A percentile compares a stretch with the other conserved stretches of the same genome.
Conservation (phyloP, 257 asterid genomes). For the Forsythia suspensa region DNA sequence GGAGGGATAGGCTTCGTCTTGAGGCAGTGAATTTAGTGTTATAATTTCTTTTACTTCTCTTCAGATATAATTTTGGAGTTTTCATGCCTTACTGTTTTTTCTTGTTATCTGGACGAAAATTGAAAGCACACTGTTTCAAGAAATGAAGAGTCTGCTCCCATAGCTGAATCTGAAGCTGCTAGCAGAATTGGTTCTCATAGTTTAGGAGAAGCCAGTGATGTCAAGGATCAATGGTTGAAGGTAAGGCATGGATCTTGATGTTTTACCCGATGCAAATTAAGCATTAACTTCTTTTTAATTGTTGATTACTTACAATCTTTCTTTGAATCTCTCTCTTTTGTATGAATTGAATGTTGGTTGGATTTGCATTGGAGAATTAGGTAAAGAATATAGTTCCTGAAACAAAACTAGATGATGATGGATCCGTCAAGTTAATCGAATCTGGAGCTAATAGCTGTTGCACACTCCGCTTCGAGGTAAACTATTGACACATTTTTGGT, state of each 20-base stretch:
- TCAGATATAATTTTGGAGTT: slow-evolving; percentile 9
- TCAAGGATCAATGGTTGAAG: slow-evolving; percentile 15
- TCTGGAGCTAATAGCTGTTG: slow-evolving; percentile 29
- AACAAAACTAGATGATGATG: slow-evolving; percentile 29
- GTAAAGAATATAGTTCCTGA: slow-evolving; percentile 17
- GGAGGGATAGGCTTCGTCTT: slow-evolving; percentile 1
- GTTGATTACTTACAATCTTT: background rate
- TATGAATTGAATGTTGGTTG: background rate
- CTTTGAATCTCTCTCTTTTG: background rate
- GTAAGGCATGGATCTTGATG: slow-evolving; percentile 14
- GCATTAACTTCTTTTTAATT: background rate
- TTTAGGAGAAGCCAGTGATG: slow-evolving; percentile 15
- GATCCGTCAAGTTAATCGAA: slow-evolving; percentile 33
- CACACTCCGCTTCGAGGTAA: slow-evolving; percentile 90
- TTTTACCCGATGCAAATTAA: slow-evolving; percentile 3
- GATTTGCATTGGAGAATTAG: slow-evolving; percentile 29
- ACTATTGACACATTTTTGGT: slow-evolving; percentile 8
- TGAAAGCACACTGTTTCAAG: slow-evolving; percentile 23
- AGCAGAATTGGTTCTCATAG: slow-evolving; percentile 23
- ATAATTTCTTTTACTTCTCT: background rate
- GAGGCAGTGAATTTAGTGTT: slow-evolving; percentile 18
- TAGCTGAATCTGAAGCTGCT: slow-evolving; percentile 20
- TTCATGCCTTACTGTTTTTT: background rate
- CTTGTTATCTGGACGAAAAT: background rate
- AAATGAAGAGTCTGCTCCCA: slow-evolving; percentile 23